Evolutionary conservation across 116 monocot genomes (phyloP).

Genomic region (Cymodocea nodosa): DNA sequence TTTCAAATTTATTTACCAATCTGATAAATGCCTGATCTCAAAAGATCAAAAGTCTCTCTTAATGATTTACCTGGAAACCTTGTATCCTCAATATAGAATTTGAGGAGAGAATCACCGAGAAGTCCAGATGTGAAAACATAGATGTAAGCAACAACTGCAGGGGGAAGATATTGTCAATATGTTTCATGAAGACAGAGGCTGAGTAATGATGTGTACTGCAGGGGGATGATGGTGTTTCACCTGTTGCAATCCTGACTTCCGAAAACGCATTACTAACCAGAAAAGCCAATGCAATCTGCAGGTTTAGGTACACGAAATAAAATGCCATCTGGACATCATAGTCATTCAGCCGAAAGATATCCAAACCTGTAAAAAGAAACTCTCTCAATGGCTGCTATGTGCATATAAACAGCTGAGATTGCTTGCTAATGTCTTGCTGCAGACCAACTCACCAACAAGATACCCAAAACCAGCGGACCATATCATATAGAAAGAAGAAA

Average conservation of each 20-base stretch:
- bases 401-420: neutral
- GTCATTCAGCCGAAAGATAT: slow-evolving; percentile 23
- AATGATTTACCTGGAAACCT: slow-evolving; percentile 6
- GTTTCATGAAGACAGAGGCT: too few relatives aligned
- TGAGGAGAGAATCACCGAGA: slow-evolving; percentile 1
- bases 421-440: neutral
- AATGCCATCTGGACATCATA: slow-evolving; percentile 6
- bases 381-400: neutral
- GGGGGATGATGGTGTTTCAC: neutral
- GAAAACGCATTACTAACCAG: slow-evolving; percentile 3
- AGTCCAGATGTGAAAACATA: slow-evolving; percentile 14
- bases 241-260: slow-evolving; percentile 9
- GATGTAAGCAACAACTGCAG: slow-evolving; percentile 11
- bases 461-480: slow-evolving; percentile 15
- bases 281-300: slow-evolving; percentile 14
- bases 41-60: neutral
- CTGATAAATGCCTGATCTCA: too few relatives aligned
- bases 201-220: neutral
- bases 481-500: slow-evolving; percentile 17
- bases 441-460: slow-evolving; percentile 13
- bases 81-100: slow-evolving; percentile 1
- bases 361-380: slow-evolving; percentile 27
- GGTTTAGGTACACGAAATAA: slow-evolving; percentile 13
- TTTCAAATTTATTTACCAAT: too few relatives aligned
- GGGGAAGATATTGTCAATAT: neutral